Percentiles rank a stretch among this genome's conserved stretches.
These are phyloP conservation scores for Pseudoneurospora amorphoporcata DNA, from an alignment of 495 filamentous ascomycete species.

Conservation along the genomic window DNA sequence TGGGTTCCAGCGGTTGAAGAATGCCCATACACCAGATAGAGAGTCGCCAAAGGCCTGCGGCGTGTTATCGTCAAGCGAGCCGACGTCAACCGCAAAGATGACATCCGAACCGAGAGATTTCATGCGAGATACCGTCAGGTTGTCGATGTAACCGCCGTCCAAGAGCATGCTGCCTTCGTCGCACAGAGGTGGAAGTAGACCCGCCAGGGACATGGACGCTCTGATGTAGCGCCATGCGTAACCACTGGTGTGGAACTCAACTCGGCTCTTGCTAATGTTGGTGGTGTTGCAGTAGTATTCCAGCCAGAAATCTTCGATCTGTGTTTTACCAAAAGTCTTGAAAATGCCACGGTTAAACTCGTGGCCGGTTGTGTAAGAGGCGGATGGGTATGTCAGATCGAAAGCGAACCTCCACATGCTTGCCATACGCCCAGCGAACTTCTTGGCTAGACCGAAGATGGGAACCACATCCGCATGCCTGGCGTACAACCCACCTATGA, in stretches of 20 bases:
- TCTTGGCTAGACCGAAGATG: constrained; percentile 92
- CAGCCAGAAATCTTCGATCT: constrained; percentile 98
- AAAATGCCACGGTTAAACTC: constrained; percentile 99
- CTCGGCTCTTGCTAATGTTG: constrained; percentile 83
- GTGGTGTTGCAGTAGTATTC: constrained; percentile 99
- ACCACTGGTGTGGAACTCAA: constrained; percentile 85
- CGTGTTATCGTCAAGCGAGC: constrained; percentile 77
- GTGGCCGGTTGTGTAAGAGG: constrained; percentile 93
- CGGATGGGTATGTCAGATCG: constrained; percentile 89
- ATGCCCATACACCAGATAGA: constrained; percentile 89
- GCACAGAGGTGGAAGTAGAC: constrained; percentile 84
- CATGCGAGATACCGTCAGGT: constrained; percentile 95
- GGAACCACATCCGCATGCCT: constrained; percentile 94
- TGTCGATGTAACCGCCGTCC: constrained; percentile 95
- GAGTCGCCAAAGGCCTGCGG: constrained; percentile 89
- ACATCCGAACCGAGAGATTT: constrained; percentile 84
- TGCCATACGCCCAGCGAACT: constrained; percentile 92
- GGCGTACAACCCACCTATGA: constrained; percentile 91
- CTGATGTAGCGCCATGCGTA: constrained; percentile 96
- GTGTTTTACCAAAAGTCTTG: constrained; percentile 91
- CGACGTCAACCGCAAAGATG: constrained; percentile 94
- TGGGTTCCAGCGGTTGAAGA: constrained; percentile 93
- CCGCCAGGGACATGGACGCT: constrained; percentile 92
- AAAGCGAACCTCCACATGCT: constrained; percentile 96
- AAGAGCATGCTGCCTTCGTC: constrained; percentile 94